phyloP scores from a whole-genome alignment of 805 yeast genomes.

The Hanseniaspora lindneri region DNA sequence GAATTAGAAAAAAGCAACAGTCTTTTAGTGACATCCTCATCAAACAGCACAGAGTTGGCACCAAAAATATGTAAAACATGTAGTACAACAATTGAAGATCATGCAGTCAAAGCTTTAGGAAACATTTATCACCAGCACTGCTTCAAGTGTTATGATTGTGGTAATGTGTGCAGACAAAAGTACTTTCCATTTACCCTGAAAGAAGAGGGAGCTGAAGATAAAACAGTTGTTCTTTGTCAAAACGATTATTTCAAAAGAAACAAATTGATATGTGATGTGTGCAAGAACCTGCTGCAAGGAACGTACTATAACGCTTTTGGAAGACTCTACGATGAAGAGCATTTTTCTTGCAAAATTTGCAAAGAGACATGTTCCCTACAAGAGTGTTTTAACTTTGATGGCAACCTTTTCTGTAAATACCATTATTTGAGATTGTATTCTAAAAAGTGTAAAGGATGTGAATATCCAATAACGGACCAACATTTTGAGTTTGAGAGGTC shows the following conservation, averaged over 20 bases:
- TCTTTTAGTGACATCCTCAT: background rate
- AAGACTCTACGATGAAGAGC: conserved; percentile 84
- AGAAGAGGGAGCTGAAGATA: conserved; percentile 35
- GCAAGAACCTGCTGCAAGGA: conserved; percentile 78
- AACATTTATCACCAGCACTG: conserved; percentile 76
- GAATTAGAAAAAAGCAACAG: background rate
- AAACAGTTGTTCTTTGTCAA: conserved; percentile 68
- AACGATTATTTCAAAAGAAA: conserved; percentile 80
- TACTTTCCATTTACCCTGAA: conserved; percentile 55
- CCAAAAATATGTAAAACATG: conserved; percentile 43
- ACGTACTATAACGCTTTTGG: conserved; percentile 91
- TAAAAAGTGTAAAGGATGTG: conserved; percentile 85
- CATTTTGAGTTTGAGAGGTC: conserved; percentile 87
- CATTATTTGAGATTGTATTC: conserved; percentile 84
- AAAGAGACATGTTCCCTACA: conserved; percentile 76
- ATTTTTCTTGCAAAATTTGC: conserved; percentile 84
- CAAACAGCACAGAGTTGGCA: background rate
- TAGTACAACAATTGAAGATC: conserved; percentile 46
- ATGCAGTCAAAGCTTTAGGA: conserved; percentile 74
- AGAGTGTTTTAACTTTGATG: conserved; percentile 82
- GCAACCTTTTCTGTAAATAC: conserved; percentile 74
- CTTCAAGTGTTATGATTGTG: conserved; percentile 78
- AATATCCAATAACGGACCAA: conserved; percentile 80
- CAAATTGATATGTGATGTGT: conserved; percentile 72
- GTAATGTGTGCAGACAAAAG: conserved; percentile 65